phyloP scores from a whole-genome alignment of 1,284 basidiomycete genomes.

The Leccinum pachyderme region DNA sequence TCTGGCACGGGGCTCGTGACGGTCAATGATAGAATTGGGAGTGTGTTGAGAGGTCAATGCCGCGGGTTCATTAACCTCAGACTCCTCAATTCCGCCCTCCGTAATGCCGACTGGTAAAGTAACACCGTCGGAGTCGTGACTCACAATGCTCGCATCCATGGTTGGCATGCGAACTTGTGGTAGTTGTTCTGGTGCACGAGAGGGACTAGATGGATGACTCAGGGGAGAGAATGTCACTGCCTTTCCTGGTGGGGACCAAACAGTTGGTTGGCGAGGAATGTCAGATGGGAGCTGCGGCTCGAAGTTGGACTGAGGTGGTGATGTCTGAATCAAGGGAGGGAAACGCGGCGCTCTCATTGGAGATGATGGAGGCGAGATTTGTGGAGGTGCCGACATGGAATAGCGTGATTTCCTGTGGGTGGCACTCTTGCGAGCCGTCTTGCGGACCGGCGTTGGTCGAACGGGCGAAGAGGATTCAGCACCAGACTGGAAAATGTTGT shows the following conservation, averaged over 20 bases:
- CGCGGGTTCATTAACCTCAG: conserved; percentile 17
- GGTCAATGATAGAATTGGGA: conserved; percentile 32
- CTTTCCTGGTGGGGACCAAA: conserved; percentile 17
- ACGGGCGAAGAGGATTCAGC: conserved; percentile 74
- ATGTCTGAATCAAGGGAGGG: conserved; percentile 14
- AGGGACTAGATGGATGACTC: conserved; percentile 13
- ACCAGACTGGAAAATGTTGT: conserved; percentile 81
- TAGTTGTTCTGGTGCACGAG: conserved; percentile 8
- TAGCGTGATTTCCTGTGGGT: conserved; percentile 56
- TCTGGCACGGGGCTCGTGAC: conserved; percentile 12
- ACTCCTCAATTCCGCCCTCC: conserved; percentile 13
- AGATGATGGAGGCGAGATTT: conserved; percentile 45
- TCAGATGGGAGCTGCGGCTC: conserved; percentile 52
- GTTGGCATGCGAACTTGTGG: conserved; percentile 9
- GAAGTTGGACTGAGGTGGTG: conserved; percentile 51
- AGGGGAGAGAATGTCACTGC: conserved; percentile 16
- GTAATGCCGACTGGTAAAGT: conserved; percentile 18
- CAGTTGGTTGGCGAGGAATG: conserved; percentile 25
- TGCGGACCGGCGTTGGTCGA: conserved; percentile 58
- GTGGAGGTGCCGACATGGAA: conserved; percentile 71
- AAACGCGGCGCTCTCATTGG: conserved; percentile 28
- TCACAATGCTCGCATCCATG: conserved; percentile 13
- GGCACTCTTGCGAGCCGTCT: conserved; percentile 46
- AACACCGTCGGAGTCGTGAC: conserved; percentile 20
- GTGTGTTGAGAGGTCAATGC: conserved; percentile 38